Base-by-base conservation (phyloP, 2,329 filamentous ascomycete genomes). In the Cytospora schulzeri region DNA sequence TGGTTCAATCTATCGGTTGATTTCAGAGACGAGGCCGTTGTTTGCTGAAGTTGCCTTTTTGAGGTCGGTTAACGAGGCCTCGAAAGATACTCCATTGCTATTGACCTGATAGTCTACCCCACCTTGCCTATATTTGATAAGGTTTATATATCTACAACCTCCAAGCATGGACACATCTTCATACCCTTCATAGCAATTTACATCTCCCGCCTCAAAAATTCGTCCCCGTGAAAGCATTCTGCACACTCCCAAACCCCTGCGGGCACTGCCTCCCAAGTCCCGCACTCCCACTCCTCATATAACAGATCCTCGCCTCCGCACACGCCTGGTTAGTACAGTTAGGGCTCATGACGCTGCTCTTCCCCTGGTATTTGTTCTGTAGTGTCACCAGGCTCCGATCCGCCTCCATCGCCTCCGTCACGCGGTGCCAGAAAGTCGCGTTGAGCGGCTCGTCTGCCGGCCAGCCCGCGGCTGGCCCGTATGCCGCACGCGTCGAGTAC, bases 401-500 rank as follows among this genome's bases (percentile, higher is more conserved):
- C 31, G 68, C 72, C 70, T 84, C 82, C 83, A 86, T 86, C 1
- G 80, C 82, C 68, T 84, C 83, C 0, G 83, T 86, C 5, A 86
- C 81, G 15, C 72, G 73, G 65, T 87, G 83, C 85, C 84, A 87
- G 71, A 86, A 87, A 0, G 83, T 86, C 0, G 82, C 83, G 66
- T 87, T 86, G 45, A 87, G 72, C 3, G 84, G 84, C 0, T 80
- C 83, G 53, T 77, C 70, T 67, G 83, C 83, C 0, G 76, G 74
- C 63, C 78, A 77, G 15, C 69, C 70, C 14, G 78, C 71, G 3
- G 72, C 70, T 5, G 73, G 57, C 11, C 78, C 79, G 62, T 81
- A 81, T 24, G 73, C 73, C 31, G 73, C 73, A 22, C 78, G 79
- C 3, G 77, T 79, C 2, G 76, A 79, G 70, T 81, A 81, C 66